Evolutionary conservation across 129 eudicot genomes (phyloP), one percentile per base, ranked within the genome.

Genomic region (Rutidosis leptorrhynchoides): DNA sequence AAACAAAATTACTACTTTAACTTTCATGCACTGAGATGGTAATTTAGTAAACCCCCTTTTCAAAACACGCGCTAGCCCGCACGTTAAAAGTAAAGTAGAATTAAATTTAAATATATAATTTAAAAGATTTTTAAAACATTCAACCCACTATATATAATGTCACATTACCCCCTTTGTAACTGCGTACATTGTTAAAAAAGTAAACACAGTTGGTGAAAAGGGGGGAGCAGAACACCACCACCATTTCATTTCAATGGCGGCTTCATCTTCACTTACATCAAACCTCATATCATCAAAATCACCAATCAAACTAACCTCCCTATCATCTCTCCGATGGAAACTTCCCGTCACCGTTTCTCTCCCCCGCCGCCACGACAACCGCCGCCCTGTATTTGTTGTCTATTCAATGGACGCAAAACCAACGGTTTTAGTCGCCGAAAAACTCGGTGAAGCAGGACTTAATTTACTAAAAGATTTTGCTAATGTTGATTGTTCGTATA

Each of bases 371-470:
- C 87, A 66, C 77, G 65, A 57, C 4, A 71, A 65, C 76, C 77
- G 68, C 68, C 68, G 66, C 15, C 46, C 68, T 16, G 71, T 83
- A 14, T 71, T 89, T 29, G 81, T 83, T 1, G 67, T 63, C 43
- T 30, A 28, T 1, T 58, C 63, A 16, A 65, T 83, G 81, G 82
- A 80, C 83, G 83, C 95, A 33, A 93, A 89, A 29, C 99, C 99
- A n/a, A 93, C 99, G 26, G 81, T 93, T 12, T 85, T 93, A 22
- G 99, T 93, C 11, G 92, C 99, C 2, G 99, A 93, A 42, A 93
- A 93, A 71, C 83, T 93, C 40, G 99, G 99, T 0, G 86, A 79
- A 33, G 99, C 99, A 2, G 99, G 99, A 5, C 69, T 93, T 0
- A 74, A 79, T 33, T 87, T 93, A 2, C 74, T 93, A 48, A 86